Evolutionary conservation across 1,139 yeast species (phyloP).

Genomic region (Sugiyamaella paludigena): DNA sequence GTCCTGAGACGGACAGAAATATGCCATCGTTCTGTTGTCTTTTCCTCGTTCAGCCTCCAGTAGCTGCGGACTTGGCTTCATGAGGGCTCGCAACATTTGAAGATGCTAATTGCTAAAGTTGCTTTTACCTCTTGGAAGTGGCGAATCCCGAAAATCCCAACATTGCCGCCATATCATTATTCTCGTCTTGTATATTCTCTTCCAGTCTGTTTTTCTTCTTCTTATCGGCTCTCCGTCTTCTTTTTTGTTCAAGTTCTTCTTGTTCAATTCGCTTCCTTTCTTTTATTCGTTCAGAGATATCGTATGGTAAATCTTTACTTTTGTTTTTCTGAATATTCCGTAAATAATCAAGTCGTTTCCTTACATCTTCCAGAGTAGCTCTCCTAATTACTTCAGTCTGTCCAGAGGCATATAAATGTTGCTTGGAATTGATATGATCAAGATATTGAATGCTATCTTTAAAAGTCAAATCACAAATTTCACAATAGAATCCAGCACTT

Average conservation of each 20-base stretch:
- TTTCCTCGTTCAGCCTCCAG: too few relatives aligned
- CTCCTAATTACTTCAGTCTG: conserved; percentile 32
- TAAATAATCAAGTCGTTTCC: conserved; percentile 34
- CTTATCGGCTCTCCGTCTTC: conserved; percentile 27
- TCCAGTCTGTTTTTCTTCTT: conserved; percentile 29
- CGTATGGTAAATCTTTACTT: conserved; percentile 42
- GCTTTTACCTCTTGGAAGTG: conserved; percentile 17
- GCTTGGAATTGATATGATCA: conserved; percentile 74
- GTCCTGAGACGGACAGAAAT: too few relatives aligned
- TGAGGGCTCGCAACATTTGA: too few relatives aligned
- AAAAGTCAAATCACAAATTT: conserved; percentile 71
- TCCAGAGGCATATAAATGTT: conserved; percentile 38
- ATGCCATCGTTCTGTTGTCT: too few relatives aligned
- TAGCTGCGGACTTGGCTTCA: too few relatives aligned
- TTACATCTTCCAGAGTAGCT: conserved; percentile 41
- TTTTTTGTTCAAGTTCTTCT: conserved; percentile 33
- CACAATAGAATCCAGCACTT: conserved; percentile 81
- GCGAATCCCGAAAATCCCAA: conserved; percentile 63
- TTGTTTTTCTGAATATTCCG: conserved; percentile 34
- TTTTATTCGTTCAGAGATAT: conserved; percentile 47
- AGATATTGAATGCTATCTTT: conserved; percentile 77
- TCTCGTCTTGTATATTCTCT: conserved; percentile 20
- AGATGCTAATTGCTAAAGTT: too few relatives aligned
- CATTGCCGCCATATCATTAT: conserved; percentile 40
- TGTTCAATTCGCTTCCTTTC: conserved; percentile 46